A percentile compares a stretch with the other conserved stretches of the same genome.
Conservation (phyloP, 2,329 filamentous ascomycete species). For the Mariannaea elegans region DNA sequence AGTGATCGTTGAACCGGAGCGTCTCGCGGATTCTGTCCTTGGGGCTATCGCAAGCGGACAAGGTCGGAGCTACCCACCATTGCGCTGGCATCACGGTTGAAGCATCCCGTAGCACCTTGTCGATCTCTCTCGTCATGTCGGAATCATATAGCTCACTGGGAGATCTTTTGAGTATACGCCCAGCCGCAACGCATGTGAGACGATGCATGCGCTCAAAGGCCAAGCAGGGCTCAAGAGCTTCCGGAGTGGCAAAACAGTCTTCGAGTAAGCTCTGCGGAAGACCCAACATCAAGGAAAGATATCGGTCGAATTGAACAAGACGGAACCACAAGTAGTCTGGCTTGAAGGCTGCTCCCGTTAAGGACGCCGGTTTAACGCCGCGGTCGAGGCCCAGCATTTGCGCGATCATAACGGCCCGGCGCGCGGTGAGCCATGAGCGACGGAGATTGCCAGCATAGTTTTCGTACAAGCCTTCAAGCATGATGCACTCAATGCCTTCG, state of each 20-base stretch:
- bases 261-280: conserved; percentile 53
- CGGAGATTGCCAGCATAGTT: conserved; percentile 58
- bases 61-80: conserved; percentile 57
- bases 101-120: conserved; percentile 56
- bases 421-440: conserved; percentile 54
- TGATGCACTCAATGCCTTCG: conserved; percentile 60
- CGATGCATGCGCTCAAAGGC: conserved; percentile 56
- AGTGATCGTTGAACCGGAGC: conserved; percentile 52
- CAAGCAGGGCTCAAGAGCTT: conserved; percentile 42
- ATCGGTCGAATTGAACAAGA: conserved; percentile 55
- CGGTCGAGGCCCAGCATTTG: conserved; percentile 52
- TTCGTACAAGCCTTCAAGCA: conserved; percentile 57
- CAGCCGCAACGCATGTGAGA: conserved; percentile 51
- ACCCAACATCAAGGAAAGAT: conserved; percentile 58
- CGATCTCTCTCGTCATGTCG: conserved; percentile 50
- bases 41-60: conserved; percentile 22
- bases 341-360: conserved; percentile 31
- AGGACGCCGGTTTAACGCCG: conserved; percentile 18
- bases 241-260: conserved; percentile 44
- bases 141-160: conserved; percentile 37
- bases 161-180: conserved; percentile 57
- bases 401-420: conserved; percentile 55
- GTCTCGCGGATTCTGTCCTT: conserved; percentile 41
- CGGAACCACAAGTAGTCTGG: conserved; percentile 56
- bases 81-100: conserved; percentile 50